These are phyloP conservation scores for Hanseniaspora nectarophila DNA, from an alignment of 805 yeast genomes.

Conservation along the genomic window DNA sequence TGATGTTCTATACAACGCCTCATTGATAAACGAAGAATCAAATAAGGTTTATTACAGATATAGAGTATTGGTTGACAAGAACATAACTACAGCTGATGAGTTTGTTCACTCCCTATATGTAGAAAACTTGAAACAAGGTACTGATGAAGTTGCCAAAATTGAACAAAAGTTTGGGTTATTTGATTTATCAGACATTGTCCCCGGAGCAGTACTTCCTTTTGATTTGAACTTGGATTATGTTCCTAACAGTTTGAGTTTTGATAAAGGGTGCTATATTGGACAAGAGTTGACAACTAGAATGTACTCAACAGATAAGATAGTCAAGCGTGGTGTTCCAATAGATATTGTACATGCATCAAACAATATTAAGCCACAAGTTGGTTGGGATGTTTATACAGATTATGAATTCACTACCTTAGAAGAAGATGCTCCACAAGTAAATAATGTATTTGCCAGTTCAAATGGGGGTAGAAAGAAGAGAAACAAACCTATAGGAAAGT, in stretches of 20 bases:
- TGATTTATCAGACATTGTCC: slow-evolving; percentile 1
- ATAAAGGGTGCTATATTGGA: slow-evolving; percentile 94
- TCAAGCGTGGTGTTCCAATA: slow-evolving; percentile 73
- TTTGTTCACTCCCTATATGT: background rate
- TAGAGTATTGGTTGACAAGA: slow-evolving; percentile 2
- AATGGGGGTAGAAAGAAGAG: slow-evolving; percentile 23
- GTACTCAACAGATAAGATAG: slow-evolving; percentile 65
- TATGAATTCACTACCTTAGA: background rate
- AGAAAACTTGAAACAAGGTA: background rate
- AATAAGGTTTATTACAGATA: background rate
- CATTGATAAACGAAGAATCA: background rate
- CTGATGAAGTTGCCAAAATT: background rate
- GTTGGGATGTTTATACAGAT: slow-evolving; percentile 20
- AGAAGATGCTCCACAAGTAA: background rate
- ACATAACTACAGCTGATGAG: background rate
- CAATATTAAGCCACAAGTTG: slow-evolving; percentile 13
- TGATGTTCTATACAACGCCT: slow-evolving; percentile 2
- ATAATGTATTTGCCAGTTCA: slow-evolving; percentile 34
- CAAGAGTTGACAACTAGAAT: slow-evolving; percentile 91
- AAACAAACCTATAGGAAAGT: slow-evolving; percentile 46
- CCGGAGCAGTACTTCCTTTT: slow-evolving; percentile 47
- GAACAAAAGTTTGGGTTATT: background rate
- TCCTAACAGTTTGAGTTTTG: slow-evolving; percentile 64
- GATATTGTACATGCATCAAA: slow-evolving; percentile 19
- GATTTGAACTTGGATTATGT: slow-evolving; percentile 67